Conservation (phyloP, 495 filamentous ascomycete genomes). For the Aspergillus heteromorphus region DNA sequence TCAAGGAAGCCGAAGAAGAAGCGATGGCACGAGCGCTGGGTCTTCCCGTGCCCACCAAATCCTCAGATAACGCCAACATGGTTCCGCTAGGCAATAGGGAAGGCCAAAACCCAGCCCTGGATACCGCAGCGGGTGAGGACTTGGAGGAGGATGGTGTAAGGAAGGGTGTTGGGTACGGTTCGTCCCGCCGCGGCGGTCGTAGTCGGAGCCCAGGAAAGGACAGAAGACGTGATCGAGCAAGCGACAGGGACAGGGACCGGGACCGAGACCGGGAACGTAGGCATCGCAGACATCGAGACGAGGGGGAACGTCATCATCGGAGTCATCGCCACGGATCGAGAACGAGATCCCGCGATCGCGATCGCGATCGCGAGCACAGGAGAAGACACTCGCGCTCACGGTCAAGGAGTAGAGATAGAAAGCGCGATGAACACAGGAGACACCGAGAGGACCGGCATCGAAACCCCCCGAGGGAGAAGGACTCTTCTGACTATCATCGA, state of each 20-base stretch:
- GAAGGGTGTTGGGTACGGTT: conserved; percentile 23
- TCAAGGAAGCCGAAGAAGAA: conserved; percentile 93
- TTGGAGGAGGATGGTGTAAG: conserved; percentile 8
- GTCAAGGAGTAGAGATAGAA: conserved; percentile 29
- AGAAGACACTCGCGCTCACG: conserved; percentile 25
- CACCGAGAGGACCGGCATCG: conserved; percentile 24
- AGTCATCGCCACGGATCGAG: conserved; percentile 31
- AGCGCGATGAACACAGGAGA: conserved; percentile 19
- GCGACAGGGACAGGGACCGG: conserved; percentile 26
- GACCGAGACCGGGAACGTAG: conserved; percentile 34
- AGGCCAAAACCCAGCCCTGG: conserved; percentile 23
- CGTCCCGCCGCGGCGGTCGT: conserved; percentile 21
- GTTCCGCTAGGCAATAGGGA: conserved; percentile 33
- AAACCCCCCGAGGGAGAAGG: conserved; percentile 23
- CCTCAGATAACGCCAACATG: conserved; percentile 36
- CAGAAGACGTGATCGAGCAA: conserved; percentile 21
- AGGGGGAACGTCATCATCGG: conserved; percentile 28
- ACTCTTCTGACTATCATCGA: conserved; percentile 18
- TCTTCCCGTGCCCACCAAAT: conserved; percentile 55
- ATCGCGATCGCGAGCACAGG: conserved; percentile 16
- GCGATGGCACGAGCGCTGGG: conserved; percentile 79
- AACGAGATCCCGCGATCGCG: conserved; percentile 25
- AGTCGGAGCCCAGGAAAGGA: conserved; percentile 31
- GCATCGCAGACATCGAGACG: conserved; percentile 31
- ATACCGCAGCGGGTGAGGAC: conserved; percentile 29